These are phyloP conservation scores for Letharia lupina DNA, from an alignment of 495 filamentous ascomycete species.

Conservation along the genomic window DNA sequence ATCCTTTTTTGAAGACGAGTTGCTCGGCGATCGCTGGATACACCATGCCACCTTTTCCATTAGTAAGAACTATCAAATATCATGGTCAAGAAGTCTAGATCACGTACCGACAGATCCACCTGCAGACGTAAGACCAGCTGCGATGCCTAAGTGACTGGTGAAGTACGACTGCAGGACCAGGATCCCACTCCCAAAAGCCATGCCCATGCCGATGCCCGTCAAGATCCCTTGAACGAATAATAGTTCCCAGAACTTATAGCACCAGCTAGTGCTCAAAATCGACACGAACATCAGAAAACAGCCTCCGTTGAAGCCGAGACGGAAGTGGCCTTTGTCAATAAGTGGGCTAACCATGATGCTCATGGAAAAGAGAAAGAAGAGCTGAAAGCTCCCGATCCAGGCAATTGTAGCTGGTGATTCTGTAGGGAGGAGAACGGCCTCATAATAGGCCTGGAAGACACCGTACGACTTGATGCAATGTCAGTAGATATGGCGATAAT, in stretches of 20 bases:
- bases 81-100: not conserved
- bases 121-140: constrained; percentile 2
- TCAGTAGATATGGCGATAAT: not conserved
- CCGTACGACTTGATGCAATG: constrained; percentile 19
- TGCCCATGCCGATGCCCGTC: constrained; percentile 62
- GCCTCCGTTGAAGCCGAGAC: constrained; percentile 38
- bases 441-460: constrained; percentile 38
- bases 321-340: constrained; percentile 26
- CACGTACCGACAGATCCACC: constrained; percentile 10
- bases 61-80: not conserved
- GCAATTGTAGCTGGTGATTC: constrained; percentile 37
- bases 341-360: constrained; percentile 30
- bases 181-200: constrained; percentile 58
- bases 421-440: constrained; percentile 25
- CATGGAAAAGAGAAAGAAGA: constrained; percentile 31
- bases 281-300: constrained; percentile 51
- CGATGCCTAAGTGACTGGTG: not conserved
- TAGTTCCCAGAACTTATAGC: constrained; percentile 59
- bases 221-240: constrained; percentile 71
- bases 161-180: constrained; percentile 3
- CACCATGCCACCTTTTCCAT: constrained; percentile 55
- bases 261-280: constrained; percentile 60
- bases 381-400: constrained; percentile 42
- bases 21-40: constrained; percentile 63
- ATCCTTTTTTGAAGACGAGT: constrained; percentile 60